Conservation (phyloP, 2,329 filamentous ascomycete species). For the Penicillium sp. region DNA sequence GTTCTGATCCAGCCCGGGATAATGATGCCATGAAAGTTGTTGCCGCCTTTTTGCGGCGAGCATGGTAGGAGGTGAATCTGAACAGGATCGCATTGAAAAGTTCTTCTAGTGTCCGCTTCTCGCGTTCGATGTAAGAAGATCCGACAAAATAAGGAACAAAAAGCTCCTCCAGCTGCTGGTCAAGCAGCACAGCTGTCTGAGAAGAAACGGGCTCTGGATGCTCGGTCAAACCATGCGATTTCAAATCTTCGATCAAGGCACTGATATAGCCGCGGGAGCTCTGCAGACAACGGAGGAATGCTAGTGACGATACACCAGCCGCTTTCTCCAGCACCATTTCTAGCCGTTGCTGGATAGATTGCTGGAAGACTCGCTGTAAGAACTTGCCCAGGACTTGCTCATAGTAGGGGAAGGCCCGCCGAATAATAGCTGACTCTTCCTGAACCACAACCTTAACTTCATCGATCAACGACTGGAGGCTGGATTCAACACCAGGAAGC, state of each 20-base stretch:
- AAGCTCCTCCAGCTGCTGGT: constrained; percentile 66
- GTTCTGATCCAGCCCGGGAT: constrained; percentile 83
- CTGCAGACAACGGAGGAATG: constrained; percentile 86
- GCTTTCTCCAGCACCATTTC: constrained; percentile 97
- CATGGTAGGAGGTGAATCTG: constrained; percentile 94
- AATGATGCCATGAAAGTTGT: constrained; percentile 91
- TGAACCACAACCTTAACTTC: constrained; percentile 95
- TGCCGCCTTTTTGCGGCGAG: constrained; percentile 74
- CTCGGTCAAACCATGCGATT: constrained; percentile 90
- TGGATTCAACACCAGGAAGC: constrained; percentile 85
- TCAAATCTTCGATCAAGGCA: constrained; percentile 84
- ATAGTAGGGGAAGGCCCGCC: constrained; percentile 91
- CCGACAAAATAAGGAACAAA: constrained; percentile 66
- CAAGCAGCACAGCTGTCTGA: constrained; percentile 69
- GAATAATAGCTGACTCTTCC: constrained; percentile 95
- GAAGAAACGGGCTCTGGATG: constrained; percentile 88
- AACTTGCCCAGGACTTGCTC: constrained; percentile 93
- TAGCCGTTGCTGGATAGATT: constrained; percentile 92
- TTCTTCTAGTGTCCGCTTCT: constrained; percentile 69
- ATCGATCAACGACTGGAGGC: constrained; percentile 85
- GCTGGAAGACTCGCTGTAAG: constrained; percentile 92
- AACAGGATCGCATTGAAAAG: constrained; percentile 88
- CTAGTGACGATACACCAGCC: constrained; percentile 82
- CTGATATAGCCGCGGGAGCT: constrained; percentile 88
- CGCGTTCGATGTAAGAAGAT: constrained; percentile 63